phyloP scores from a whole-genome alignment of 257 asterid genomes.

The Prunella vulgaris region DNA sequence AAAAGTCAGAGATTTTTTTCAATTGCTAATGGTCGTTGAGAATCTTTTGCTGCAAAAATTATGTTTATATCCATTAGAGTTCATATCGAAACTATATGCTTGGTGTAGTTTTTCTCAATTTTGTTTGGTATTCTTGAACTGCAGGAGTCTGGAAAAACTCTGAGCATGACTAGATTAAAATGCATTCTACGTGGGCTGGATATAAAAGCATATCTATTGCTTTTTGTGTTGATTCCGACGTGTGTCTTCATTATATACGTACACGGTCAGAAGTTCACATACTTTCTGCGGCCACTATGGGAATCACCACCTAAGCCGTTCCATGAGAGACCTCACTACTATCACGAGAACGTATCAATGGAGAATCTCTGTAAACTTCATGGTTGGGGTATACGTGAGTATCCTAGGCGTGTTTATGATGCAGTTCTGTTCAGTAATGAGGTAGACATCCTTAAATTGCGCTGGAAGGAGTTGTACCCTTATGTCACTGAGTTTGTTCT shows the following conservation, averaged over 20 bases:
- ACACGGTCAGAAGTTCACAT: slow-evolving; percentile 82
- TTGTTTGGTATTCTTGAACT: slow-evolving; percentile 10
- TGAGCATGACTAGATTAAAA: slow-evolving; percentile 53
- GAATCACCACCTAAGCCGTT: slow-evolving; percentile 86
- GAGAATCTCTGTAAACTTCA: slow-evolving; percentile 78
- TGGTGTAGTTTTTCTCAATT: slow-evolving; percentile 2
- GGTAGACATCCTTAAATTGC: slow-evolving; percentile 64
- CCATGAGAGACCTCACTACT: slow-evolving; percentile 67
- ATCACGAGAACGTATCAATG: slow-evolving; percentile 70
- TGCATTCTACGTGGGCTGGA: slow-evolving; percentile 66
- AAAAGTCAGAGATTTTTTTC: not conserved
- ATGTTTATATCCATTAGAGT: not conserved
- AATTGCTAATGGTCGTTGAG: not conserved
- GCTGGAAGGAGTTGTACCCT: slow-evolving; percentile 87
- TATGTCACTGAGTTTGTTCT: slow-evolving; percentile 71
- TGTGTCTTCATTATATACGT: slow-evolving; percentile 39
- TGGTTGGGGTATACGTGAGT: slow-evolving; percentile 80
- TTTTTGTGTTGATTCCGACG: slow-evolving; percentile 56
- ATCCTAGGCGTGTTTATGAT: slow-evolving; percentile 76
- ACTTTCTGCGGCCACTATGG: slow-evolving; percentile 84
- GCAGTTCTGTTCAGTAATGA: slow-evolving; percentile 85
- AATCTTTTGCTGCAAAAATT: not conserved
- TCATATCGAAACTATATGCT: not conserved
- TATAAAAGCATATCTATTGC: slow-evolving; percentile 45
- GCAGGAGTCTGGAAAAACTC: slow-evolving; percentile 46